Conservation (phyloP, 768 basidiomycete genomes). For the Tulasnella sp. region DNA sequence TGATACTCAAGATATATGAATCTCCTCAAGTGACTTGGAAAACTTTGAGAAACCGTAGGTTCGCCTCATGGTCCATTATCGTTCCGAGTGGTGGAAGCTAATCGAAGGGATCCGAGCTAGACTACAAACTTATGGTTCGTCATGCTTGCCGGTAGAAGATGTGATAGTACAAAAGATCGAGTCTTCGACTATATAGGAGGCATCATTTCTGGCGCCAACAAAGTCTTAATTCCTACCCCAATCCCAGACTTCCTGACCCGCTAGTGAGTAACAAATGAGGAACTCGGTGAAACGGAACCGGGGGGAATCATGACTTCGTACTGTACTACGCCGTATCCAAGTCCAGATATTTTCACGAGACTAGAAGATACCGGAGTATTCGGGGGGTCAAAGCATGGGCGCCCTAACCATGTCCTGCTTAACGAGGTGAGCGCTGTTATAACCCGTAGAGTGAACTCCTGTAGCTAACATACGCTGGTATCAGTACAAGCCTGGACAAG, state of each 20-base stretch:
- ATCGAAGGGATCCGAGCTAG: background rate
- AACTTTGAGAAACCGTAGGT: conserved; percentile 49
- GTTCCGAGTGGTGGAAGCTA: background rate
- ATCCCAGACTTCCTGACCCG: conserved; percentile 70
- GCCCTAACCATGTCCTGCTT: conserved; percentile 87
- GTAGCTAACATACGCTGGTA: background rate
- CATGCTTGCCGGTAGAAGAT: background rate
- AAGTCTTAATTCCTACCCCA: conserved; percentile 65
- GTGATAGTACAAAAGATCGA: background rate
- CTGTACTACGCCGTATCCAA: conserved; percentile 45
- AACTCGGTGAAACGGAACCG: background rate
- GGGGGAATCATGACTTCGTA: too few species aligned
- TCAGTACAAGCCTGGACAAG: conserved; percentile 86
- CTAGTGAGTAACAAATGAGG: conserved; percentile 50
- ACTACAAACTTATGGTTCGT: conserved; percentile 29
- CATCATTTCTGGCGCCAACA: conserved; percentile 65
- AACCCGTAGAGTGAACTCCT: conserved; percentile 35
- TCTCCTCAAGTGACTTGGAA: conserved; percentile 85
- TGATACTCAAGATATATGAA: conserved; percentile 62
- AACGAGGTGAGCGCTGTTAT: conserved; percentile 64
- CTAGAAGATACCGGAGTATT: conserved; percentile 69
- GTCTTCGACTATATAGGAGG: conserved; percentile 55
- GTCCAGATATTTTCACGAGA: conserved; percentile 76
- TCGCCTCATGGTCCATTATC: background rate
- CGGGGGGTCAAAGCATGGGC: conserved; percentile 60